phyloP scores from a whole-genome alignment of 2,329 filamentous ascomycete species.

The Penicillium olsonii region DNA sequence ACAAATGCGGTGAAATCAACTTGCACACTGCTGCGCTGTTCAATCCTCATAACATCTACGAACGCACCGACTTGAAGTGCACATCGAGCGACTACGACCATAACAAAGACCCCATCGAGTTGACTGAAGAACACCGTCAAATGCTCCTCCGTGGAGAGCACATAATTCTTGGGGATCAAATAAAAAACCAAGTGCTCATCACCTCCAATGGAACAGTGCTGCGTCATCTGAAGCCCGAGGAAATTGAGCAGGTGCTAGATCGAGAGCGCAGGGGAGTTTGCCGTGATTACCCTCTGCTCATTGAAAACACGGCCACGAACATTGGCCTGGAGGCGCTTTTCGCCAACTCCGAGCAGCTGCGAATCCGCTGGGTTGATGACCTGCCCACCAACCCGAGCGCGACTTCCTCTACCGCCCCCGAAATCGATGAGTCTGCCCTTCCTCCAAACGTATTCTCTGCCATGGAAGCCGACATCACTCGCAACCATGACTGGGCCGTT shows the following conservation, averaged over 20 bases:
- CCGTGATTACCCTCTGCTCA: background rate
- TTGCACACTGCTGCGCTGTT: conserved; percentile 42
- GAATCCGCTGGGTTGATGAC: conserved; percentile 48
- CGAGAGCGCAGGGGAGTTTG: background rate
- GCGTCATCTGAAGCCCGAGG: conserved; percentile 47
- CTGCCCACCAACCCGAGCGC: conserved; percentile 28
- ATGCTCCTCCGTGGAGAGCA: conserved; percentile 44
- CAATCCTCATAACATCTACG: conserved; percentile 43
- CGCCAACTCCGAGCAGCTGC: conserved; percentile 47
- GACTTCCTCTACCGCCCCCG: conserved; percentile 24
- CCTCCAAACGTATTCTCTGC: conserved; percentile 42
- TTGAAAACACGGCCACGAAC: background rate
- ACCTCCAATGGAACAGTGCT: conserved; percentile 48
- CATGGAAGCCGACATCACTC: conserved; percentile 42
- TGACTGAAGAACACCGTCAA: conserved; percentile 47
- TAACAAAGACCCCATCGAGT: conserved; percentile 40
- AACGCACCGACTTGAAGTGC: conserved; percentile 47
- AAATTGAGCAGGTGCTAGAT: conserved; percentile 48
- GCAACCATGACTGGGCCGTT: conserved; percentile 40
- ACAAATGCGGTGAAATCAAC: conserved; percentile 39
- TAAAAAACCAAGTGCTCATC: conserved; percentile 48
- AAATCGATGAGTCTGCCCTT: conserved; percentile 26
- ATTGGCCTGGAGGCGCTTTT: conserved; percentile 47
- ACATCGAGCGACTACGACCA: conserved; percentile 41
- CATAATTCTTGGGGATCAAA: conserved; percentile 39